Percentiles rank a stretch among this genome's conserved stretches.
Evolutionary conservation across 257 asterid species (phyloP).

Genomic region (Solanum rostratum): DNA sequence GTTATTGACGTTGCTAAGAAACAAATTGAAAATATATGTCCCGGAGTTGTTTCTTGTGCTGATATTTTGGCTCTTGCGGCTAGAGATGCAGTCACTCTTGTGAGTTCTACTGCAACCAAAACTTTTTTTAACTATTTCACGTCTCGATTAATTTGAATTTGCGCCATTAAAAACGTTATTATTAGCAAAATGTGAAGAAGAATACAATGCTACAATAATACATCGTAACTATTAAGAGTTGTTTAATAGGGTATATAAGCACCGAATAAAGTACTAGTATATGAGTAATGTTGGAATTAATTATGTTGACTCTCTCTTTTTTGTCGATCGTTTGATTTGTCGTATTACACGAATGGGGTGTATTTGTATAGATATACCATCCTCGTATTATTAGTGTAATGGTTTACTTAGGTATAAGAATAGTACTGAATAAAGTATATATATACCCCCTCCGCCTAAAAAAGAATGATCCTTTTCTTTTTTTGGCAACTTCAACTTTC

Average conservation of each 20-base stretch:
- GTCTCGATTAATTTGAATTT: neutral
- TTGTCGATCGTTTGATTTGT: neutral
- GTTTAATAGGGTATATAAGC: neutral
- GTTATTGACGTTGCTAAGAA: conserved; percentile 61
- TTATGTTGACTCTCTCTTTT: neutral
- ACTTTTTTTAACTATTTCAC: neutral
- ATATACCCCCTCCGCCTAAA: no score
- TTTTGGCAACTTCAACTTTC: no score
- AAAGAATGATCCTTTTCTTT: no score
- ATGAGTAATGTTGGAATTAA: neutral
- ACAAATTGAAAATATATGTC: conserved; percentile 52
- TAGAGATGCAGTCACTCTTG: conserved; percentile 66
- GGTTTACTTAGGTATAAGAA: neutral
- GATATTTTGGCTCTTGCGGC: conserved; percentile 80
- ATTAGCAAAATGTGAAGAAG: neutral
- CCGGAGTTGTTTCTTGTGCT: conserved; percentile 85
- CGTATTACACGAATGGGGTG: neutral
- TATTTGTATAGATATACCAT: neutral
- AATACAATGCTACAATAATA: neutral
- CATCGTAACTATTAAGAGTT: neutral
- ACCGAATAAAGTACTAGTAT: neutral
- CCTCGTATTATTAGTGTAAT: neutral
- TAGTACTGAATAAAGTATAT: neutral
- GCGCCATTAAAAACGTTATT: neutral
- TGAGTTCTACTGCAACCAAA: conserved; percentile 11